Percentiles rank a stretch among this genome's conserved stretches.
Conservation (phyloP, 2,329 filamentous ascomycete species). For the Lasiodiplodia gonubiensis region DNA sequence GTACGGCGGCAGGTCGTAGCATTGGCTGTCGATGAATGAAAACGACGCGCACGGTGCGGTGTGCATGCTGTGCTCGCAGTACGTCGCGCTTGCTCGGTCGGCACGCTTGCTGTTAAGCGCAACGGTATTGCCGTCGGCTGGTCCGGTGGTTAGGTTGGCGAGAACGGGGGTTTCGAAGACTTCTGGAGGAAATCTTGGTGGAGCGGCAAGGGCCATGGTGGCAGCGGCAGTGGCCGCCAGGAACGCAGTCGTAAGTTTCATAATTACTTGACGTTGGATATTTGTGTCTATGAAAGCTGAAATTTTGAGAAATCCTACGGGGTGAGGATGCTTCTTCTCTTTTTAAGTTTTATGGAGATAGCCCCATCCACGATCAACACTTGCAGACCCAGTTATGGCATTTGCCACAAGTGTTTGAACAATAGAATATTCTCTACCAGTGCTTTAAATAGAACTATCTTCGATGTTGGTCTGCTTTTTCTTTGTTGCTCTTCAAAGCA, state of each 20-base stretch:
- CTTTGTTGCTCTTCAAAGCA: background rate
- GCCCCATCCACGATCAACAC: too few relatives aligned
- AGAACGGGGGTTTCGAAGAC: background rate
- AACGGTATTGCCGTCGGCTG: background rate
- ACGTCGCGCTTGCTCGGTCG: background rate
- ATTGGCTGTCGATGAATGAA: background rate
- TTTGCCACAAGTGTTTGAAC: background rate
- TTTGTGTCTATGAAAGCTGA: background rate
- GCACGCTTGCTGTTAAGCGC: background rate
- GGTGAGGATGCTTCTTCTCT: background rate
- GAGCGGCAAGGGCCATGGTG: background rate
- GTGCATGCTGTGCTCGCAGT: constrained; percentile 5
- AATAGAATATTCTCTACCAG: background rate
- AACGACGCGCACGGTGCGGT: background rate
- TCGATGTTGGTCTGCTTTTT: background rate
- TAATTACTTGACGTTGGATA: background rate
- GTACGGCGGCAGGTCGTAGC: constrained; percentile 3
- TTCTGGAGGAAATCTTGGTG: background rate
- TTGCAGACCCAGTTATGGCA: background rate
- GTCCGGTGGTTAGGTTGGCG: background rate
- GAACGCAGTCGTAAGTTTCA: background rate
- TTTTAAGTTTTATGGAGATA: background rate
- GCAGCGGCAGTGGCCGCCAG: background rate
- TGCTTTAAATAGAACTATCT: background rate
- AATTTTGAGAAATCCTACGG: background rate